Evolutionary conservation across 192 early-diverging fungal genomes (phyloP).

Genomic region (Gryganskiella cystojenkinii): DNA sequence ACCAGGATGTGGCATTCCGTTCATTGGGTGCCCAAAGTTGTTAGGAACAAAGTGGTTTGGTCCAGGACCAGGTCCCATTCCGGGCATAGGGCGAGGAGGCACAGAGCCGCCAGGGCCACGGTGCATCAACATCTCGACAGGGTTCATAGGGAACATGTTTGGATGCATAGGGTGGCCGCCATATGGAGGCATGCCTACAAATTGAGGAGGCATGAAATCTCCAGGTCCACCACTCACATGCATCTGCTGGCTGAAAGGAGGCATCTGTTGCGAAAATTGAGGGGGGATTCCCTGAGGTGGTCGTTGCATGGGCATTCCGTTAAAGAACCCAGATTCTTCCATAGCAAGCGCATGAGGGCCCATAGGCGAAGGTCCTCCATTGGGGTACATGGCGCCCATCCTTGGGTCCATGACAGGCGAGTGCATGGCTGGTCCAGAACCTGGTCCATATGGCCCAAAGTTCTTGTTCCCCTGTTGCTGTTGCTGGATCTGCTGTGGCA

Average conservation of each 20-base stretch:
- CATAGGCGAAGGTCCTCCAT: conserved; percentile 34
- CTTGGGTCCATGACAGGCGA: conserved; percentile 47
- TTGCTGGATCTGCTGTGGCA: conserved; percentile 14
- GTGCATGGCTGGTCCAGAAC: conserved; percentile 29
- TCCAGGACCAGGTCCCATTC: conserved; percentile 48
- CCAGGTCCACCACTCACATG: conserved; percentile 49
- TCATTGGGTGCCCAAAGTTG: conserved; percentile 53
- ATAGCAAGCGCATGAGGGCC: conserved; percentile 23
- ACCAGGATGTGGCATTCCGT: conserved; percentile 46
- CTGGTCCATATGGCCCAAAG: conserved; percentile 42
- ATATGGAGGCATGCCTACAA: conserved; percentile 49
- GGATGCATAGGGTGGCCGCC: conserved; percentile 45
- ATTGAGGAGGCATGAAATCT: conserved; percentile 48
- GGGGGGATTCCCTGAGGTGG: conserved; percentile 35
- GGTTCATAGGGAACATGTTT: conserved; percentile 48
- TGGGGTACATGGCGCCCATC: conserved; percentile 36
- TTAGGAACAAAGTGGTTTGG: conserved; percentile 50
- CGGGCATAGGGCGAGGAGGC: conserved; percentile 49
- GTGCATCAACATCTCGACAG: conserved; percentile 52
- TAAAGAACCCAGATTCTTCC: conserved; percentile 41
- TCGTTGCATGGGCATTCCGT: conserved; percentile 46
- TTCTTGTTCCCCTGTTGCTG: conserved; percentile 33
- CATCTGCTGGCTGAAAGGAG: conserved; percentile 47
- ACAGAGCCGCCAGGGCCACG: conserved; percentile 37
- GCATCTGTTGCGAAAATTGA: conserved; percentile 45